These are phyloP conservation scores for Didymella pinodella DNA, from an alignment of 2,329 filamentous ascomycete species.

Conservation along the genomic window DNA sequence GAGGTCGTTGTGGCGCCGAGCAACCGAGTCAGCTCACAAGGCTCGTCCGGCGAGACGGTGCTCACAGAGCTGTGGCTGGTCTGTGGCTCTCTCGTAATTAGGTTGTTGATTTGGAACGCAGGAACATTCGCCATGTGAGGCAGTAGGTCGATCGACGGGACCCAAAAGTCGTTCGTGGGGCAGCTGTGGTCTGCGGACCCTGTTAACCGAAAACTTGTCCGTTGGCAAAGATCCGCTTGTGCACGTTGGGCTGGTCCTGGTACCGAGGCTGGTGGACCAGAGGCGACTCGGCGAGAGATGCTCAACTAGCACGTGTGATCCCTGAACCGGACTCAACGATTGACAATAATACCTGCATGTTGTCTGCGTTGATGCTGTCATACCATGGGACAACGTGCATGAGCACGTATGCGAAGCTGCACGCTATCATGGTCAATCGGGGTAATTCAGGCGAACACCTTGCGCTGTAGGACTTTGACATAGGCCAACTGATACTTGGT, in stretches of 20 bases:
- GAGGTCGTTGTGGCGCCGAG: slow-evolving; percentile 5
- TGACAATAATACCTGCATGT: slow-evolving; percentile 7
- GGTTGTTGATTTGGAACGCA: slow-evolving; percentile 1
- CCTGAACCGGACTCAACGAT: neutral
- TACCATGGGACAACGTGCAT: neutral
- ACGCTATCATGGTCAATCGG: neutral
- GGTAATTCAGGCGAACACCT: neutral
- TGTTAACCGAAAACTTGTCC: slow-evolving; percentile 8
- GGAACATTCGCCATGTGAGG: slow-evolving; percentile 5
- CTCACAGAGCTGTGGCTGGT: slow-evolving; percentile 10
- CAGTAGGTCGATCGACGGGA: slow-evolving; percentile 1
- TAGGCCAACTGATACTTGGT: neutral
- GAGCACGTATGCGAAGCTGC: neutral
- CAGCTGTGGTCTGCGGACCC: slow-evolving; percentile 1
- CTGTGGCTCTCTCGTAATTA: neutral
- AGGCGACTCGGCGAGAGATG: neutral
- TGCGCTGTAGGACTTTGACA: neutral
- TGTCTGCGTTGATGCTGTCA: slow-evolving; percentile 5
- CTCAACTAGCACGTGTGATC: neutral
- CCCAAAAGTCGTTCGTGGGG: slow-evolving; percentile 10
- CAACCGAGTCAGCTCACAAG: neutral
- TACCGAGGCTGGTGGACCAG: slow-evolving; percentile 8
- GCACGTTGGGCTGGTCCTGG: neutral
- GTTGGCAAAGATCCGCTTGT: neutral
- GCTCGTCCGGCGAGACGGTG: slow-evolving; percentile 1